Percentiles rank a stretch among this genome's conserved stretches.
These are phyloP conservation scores for Mollisia scopiformis DNA, from an alignment of 2,329 filamentous ascomycete species.

Conservation along the genomic window DNA sequence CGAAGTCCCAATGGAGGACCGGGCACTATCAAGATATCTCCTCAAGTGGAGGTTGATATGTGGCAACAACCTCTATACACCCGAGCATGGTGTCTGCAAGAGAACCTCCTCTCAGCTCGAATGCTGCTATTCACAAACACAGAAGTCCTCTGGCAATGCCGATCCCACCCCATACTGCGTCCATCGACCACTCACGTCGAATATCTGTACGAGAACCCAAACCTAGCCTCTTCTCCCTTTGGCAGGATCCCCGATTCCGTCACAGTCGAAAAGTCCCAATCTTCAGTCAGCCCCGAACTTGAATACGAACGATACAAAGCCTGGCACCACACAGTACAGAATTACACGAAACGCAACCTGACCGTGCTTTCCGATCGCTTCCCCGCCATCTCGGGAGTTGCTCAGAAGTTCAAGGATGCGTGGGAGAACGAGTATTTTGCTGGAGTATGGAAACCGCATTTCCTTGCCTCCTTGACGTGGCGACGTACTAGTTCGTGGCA, in stretches of 20 bases:
- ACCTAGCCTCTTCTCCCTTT: constrained; percentile 6
- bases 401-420: constrained; percentile 12
- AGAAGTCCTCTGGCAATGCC: constrained; percentile 23
- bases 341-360: constrained; percentile 18
- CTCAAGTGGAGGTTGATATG: constrained; percentile 12
- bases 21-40: constrained; percentile 8
- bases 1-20: constrained; percentile 10
- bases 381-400: constrained; percentile 18
- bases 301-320: background rate
- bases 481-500: background rate
- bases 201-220: background rate
- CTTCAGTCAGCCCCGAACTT: background rate
- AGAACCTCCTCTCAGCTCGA: constrained; percentile 17
- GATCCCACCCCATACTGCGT: constrained; percentile 13
- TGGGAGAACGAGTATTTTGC: constrained; percentile 18
- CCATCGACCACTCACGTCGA: constrained; percentile 11
- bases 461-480: constrained; percentile 4
- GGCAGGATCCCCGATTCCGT: constrained; percentile 13
- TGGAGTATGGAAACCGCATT: constrained; percentile 16
- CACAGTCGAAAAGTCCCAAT: background rate
- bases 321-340: constrained; percentile 15
- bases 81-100: constrained; percentile 25
- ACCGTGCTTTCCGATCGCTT: constrained; percentile 17
- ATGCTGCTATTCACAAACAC: constrained; percentile 18
- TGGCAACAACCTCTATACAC: constrained; percentile 23